Base-by-base conservation (phyloP, 2,329 filamentous ascomycete species). In the Lasiodiplodia sp. region DNA sequence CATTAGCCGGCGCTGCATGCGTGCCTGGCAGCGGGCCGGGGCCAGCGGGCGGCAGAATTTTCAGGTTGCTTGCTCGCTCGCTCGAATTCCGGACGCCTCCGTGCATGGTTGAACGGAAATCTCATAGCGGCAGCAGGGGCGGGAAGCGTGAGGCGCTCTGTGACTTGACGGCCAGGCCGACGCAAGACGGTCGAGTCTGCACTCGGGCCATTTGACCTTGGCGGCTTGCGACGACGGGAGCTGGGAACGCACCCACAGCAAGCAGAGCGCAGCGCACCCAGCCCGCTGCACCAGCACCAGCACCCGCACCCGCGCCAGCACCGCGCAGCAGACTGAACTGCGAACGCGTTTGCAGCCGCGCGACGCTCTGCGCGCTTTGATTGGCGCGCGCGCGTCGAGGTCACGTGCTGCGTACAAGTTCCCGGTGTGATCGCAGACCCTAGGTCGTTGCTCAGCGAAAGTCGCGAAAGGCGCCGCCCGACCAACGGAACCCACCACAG, bases 1-100 rank as follows among this genome's bases (percentile, higher is more conserved):
- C 56, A 44, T 4, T 4, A 40, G 40, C 25, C 25, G 44, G 53
- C 52, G 64, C 53, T 57, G 64, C 53, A 67, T 56, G 55, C 64
- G 64, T 55, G 52, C 64, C 53, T 57, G 53, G 65, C 44, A 38
- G 65, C 44, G 44, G 56, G n/a, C 60, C 60, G 52, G 60, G 60
- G 18, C 40, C 6, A 23, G 58, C 21, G 40, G 40, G 40, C 25
- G 60, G 60, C 58, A 63, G 58, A 44, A 18, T 63, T 51, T 49
- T 62, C 57, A 40, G 14, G 2, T 25, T 31, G 38, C 25, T 66
- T 52, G 47, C 47, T 28, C 37, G 47, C 47, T 31, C 47, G 64
- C 49, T 49, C 40, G 64, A 56, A 57, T 57, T 49, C 51, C 51
- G 64, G 38, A 56, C 47, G 52, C 37, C 51, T 34, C 52, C 64